Percentiles rank a stretch among this genome's conserved stretches.
phyloP scores from a whole-genome alignment of 2,329 filamentous ascomycete species.

The Trichoderma hamatum region DNA sequence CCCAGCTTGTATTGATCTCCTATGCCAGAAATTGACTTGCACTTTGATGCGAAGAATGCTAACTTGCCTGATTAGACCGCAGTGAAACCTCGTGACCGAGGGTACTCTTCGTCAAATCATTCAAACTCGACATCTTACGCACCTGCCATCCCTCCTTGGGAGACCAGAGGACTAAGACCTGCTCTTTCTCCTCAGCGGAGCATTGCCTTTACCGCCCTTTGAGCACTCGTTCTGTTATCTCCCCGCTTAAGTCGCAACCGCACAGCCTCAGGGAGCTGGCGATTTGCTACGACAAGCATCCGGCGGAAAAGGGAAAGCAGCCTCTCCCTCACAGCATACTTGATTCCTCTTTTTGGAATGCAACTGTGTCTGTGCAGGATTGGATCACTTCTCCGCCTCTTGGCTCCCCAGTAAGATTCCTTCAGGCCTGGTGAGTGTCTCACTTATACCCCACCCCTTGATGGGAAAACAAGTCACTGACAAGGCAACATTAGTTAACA shows the following conservation, averaged over 20 bases:
- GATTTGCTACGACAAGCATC: conserved; percentile 30
- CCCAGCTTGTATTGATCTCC: conserved; percentile 11
- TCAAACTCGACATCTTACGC: background rate
- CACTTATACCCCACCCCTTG: conserved; percentile 39
- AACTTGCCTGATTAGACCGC: conserved; percentile 5
- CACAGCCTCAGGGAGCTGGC: background rate
- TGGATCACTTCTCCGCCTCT: conserved; percentile 39
- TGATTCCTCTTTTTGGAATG: conserved; percentile 42
- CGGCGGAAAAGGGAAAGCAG: conserved; percentile 33
- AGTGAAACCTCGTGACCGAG: conserved; percentile 19
- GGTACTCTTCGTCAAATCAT: background rate
- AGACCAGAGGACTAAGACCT: background rate
- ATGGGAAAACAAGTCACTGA: conserved; percentile 40
- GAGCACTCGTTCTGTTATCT: background rate
- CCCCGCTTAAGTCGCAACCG: background rate
- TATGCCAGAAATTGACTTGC: background rate
- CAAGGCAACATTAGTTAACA: conserved; percentile 38
- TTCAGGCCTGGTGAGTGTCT: conserved; percentile 40
- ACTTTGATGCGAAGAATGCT: conserved; percentile 25
- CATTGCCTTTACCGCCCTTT: background rate
- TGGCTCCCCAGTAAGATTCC: conserved; percentile 41
- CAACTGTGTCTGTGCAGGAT: conserved; percentile 44
- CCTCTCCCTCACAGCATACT: conserved; percentile 27
- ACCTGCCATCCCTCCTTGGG: background rate
- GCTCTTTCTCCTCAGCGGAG: background rate